Conservation (phyloP, 176 grass and related monocot species). For the Pharus latifolius region DNA sequence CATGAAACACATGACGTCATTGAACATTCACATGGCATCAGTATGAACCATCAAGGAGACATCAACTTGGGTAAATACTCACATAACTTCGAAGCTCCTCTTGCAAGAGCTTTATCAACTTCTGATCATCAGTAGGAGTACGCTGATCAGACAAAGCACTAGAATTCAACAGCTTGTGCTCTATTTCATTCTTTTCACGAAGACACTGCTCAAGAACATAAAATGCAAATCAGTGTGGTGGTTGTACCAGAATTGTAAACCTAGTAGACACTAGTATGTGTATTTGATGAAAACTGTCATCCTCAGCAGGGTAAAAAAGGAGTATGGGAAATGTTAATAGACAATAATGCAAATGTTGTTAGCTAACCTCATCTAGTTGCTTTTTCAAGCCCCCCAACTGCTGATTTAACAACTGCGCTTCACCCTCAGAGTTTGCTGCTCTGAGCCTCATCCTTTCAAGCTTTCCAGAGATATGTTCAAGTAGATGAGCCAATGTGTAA, state of each 20-base stretch:
- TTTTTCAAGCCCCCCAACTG: constrained; percentile 51
- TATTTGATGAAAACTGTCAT: neutral
- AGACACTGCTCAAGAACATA: constrained; percentile 44
- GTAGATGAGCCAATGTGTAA: constrained; percentile 17
- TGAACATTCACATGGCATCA: constrained; percentile 8
- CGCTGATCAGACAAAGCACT: constrained; percentile 25
- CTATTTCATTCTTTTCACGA: constrained; percentile 46
- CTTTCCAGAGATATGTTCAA: constrained; percentile 23
- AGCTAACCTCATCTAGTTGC: constrained; percentile 60
- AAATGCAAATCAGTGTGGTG: constrained; percentile 11
- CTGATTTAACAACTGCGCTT: constrained; percentile 53
- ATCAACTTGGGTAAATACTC: constrained; percentile 32
- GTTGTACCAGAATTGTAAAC: constrained; percentile 23
- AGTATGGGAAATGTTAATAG: neutral
- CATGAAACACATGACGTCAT: neutral
- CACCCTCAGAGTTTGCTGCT: constrained; percentile 60
- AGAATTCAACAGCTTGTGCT: constrained; percentile 34
- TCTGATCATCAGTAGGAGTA: constrained; percentile 59
- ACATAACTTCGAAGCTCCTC: constrained; percentile 75
- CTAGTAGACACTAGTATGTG: neutral
- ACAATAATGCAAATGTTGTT: neutral
- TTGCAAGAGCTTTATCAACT: constrained; percentile 69
- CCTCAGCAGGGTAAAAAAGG: constrained; percentile 7
- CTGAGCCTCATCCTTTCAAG: constrained; percentile 65
- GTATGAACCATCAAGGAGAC: constrained; percentile 14